Evolutionary conservation across 2,329 filamentous ascomycete species (phyloP), one percentile per base, ranked within the genome.

Genomic region (Stemphylium vesicarium): DNA sequence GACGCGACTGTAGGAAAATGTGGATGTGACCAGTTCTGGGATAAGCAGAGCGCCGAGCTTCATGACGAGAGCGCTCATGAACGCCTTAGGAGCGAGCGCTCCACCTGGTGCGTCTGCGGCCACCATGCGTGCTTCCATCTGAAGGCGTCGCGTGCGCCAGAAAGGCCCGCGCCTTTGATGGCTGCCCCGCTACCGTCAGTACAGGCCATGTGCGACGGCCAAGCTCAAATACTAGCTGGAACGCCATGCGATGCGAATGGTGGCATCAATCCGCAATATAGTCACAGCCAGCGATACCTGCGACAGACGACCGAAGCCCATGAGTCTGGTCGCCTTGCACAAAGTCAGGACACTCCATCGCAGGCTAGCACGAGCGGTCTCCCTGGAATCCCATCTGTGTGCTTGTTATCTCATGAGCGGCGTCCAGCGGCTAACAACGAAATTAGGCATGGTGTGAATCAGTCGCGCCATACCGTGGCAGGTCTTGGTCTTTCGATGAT

Each of bases 61-160:
- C 69, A 75, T 43, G 63, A 70, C 20, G 66, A 58, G 12, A 72
- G 69, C 47, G 50, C 46, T 13, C 62, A 68, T 40, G 56, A 70
- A 48, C 65, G 59, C 31, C 53, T 63, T 11, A 56, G 60, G 56
- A 70, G 63, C 45, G 59, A 69, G 59, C 68, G 68, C 59, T 73
- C 71, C 18, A 78, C 78, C 2, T 78, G 68, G 72, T 85, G 83
- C 70, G 79, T 81, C 50, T 85, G 83, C 62, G 80, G 80, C 36
- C 83, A 85, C 68, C 83, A 85, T 76, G 82, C 82, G 6, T 85
- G 83, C 69, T 85, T 81, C 65, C 83, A 85, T 72, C 71, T 77
- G 26, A 62, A 56, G 38, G 62, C 58, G 37, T 51, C 64, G 60
- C 67, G 60, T 54, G 60, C 59, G 38, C 41, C 53, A 29, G 58